phyloP scores from a whole-genome alignment of 176 grass and related monocot genomes.

The Melocanna baccifera region DNA sequence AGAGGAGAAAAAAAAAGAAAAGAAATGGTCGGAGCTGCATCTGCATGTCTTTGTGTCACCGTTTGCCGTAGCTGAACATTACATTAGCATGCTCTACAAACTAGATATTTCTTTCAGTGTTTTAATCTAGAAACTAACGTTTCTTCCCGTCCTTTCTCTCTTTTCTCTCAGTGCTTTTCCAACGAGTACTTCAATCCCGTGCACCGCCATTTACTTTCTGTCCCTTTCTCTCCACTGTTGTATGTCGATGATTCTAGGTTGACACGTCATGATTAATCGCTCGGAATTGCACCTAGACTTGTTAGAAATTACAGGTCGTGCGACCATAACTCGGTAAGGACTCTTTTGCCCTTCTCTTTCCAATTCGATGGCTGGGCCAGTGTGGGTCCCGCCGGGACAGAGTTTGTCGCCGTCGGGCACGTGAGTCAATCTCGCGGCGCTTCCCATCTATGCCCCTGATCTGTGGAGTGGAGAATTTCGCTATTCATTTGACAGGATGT shows the following conservation, averaged over 20 bases:
- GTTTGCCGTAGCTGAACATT: neutral
- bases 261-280: neutral
- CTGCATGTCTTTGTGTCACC: neutral
- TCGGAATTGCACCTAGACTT: neutral
- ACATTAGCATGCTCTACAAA: neutral
- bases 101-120: neutral
- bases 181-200: neutral
- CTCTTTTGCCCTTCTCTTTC: slow-evolving; percentile 7
- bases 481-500: neutral
- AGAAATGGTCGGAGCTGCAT: neutral
- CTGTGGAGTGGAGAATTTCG: neutral
- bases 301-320: neutral
- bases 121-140: neutral
- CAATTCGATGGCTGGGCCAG: neutral
- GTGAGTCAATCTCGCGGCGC: neutral
- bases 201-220: neutral
- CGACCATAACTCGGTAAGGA: neutral
- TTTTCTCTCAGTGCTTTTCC: neutral
- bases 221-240: neutral
- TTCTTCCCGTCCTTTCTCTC: neutral
- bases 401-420: neutral
- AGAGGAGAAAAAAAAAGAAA: neutral
- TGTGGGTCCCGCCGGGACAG: neutral
- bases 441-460: slow-evolving; percentile 10
- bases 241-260: neutral